Conservation (phyloP, 352 stramenopile species). For the Pythium folliculosum region DNA sequence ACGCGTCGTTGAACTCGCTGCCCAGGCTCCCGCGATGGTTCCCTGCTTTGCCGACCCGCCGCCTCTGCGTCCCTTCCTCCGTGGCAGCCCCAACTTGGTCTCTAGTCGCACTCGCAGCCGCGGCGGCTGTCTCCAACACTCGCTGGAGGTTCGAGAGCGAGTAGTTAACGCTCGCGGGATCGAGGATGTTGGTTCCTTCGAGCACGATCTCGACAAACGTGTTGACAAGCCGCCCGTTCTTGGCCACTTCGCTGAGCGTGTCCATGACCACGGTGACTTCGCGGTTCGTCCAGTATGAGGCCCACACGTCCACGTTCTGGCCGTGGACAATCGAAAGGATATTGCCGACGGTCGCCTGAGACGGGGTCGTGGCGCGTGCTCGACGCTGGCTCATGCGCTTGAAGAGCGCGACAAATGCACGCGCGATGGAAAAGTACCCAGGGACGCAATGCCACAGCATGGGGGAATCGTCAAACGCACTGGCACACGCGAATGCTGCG, state of each 20-base stretch:
- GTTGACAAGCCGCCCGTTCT: constrained; percentile 70
- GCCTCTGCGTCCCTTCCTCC: background rate
- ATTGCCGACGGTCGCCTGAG: constrained; percentile 42
- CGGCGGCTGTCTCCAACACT: constrained; percentile 39
- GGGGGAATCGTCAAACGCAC: background rate
- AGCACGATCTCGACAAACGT: constrained; percentile 80
- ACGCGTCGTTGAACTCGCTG: constrained; percentile 59
- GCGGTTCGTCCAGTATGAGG: constrained; percentile 69
- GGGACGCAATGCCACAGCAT: constrained; percentile 81
- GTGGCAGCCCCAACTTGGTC: background rate
- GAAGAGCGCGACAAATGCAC: constrained; percentile 69
- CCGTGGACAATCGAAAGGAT: constrained; percentile 65
- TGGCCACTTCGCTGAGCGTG: constrained; percentile 54
- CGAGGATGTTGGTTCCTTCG: constrained; percentile 82
- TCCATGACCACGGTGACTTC: constrained; percentile 43
- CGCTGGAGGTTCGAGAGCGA: constrained; percentile 79
- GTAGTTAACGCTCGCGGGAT: constrained; percentile 83
- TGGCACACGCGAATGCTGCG: constrained; percentile 6
- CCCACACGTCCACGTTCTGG: constrained; percentile 58
- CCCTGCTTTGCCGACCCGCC: background rate
- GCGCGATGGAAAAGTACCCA: constrained; percentile 73
- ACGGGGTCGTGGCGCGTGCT: constrained; percentile 35
- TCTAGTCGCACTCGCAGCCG: background rate
- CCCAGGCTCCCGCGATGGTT: constrained; percentile 11
- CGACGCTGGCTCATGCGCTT: constrained; percentile 79